Evolutionary conservation across 805 yeast genomes (phyloP).

Genomic region (Teunomyces stri): DNA sequence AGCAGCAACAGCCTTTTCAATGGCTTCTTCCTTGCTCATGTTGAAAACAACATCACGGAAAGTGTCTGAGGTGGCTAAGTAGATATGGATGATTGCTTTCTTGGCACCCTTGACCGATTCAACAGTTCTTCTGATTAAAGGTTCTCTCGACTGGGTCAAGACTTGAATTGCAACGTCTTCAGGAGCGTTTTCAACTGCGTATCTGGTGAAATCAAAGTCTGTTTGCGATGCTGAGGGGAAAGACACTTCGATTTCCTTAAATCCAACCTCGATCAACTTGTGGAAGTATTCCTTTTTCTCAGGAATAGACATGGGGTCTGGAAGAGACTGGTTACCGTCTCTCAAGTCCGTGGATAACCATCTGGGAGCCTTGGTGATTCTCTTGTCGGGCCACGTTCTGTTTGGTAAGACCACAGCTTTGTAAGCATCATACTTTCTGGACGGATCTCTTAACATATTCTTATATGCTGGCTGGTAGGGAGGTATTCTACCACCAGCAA

Average conservation of each 20-base stretch:
- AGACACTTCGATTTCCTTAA: conserved; percentile 77
- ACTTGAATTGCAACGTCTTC: conserved; percentile 73
- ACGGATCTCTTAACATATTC: conserved; percentile 68
- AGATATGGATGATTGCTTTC: conserved; percentile 68
- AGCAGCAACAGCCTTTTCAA: conserved; percentile 67
- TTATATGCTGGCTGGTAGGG: conserved; percentile 18
- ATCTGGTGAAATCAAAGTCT: conserved; percentile 77
- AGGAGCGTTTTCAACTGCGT: conserved; percentile 76
- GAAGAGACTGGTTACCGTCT: conserved; percentile 79
- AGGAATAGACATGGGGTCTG: conserved; percentile 77
- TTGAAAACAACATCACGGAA: conserved; percentile 75
- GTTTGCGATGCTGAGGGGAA: conserved; percentile 83
- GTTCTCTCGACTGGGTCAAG: conserved; percentile 74
- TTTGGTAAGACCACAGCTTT: conserved; percentile 54
- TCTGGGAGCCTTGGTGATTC: conserved; percentile 69
- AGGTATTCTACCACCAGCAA: conserved; percentile 17
- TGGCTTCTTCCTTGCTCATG: conserved; percentile 67
- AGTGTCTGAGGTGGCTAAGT: conserved; percentile 71
- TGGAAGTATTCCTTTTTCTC: conserved; percentile 75
- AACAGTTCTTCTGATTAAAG: conserved; percentile 67
- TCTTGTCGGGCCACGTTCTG: conserved; percentile 70
- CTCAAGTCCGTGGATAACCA: conserved; percentile 80
- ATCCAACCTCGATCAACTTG: conserved; percentile 68
- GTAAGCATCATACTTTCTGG: conserved; percentile 57
- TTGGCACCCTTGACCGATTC: conserved; percentile 73